A percentile compares a stretch with the other conserved stretches of the same genome.
phyloP scores from a whole-genome alignment of 176 grass and related monocot species.

The Musa schizocarpa region DNA sequence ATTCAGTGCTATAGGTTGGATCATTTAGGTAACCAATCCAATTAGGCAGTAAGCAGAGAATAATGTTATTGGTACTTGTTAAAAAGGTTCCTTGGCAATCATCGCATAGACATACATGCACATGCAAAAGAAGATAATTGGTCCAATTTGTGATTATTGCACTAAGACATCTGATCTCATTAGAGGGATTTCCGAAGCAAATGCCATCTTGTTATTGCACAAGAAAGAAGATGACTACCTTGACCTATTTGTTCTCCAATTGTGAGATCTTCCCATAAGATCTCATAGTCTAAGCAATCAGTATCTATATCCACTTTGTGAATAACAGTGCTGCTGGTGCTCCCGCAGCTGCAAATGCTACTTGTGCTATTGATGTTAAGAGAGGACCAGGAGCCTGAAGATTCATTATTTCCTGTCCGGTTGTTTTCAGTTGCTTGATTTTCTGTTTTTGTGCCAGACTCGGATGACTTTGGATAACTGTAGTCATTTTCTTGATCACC shows the following conservation, averaged over 20 bases:
- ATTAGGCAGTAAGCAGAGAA: not conserved
- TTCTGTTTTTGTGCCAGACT: slow-evolving; percentile 34
- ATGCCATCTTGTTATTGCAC: not conserved
- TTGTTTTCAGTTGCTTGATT: slow-evolving; percentile 41
- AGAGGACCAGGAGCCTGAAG: slow-evolving; percentile 83
- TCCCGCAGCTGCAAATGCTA: slow-evolving; percentile 85
- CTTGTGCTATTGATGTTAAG: slow-evolving; percentile 90
- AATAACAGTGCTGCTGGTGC: slow-evolving; percentile 74
- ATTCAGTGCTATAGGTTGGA: not conserved
- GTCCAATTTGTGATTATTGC: too few relatives aligned
- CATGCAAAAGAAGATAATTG: too few relatives aligned
- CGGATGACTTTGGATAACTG: slow-evolving; percentile 38
- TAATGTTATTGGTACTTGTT: not conserved
- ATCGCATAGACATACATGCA: too few relatives aligned
- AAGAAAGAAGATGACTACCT: slow-evolving; percentile 46
- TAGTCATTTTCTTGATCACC: slow-evolving; percentile 50
- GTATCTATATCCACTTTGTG: slow-evolving; percentile 85
- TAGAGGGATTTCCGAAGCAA: not conserved
- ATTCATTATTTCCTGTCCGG: slow-evolving; percentile 49
- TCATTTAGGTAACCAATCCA: not conserved
- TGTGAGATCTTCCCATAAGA: slow-evolving; percentile 92
- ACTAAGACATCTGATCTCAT: not conserved
- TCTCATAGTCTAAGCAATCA: slow-evolving; percentile 95
- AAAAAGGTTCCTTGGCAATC: not conserved
- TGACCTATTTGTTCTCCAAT: slow-evolving; percentile 95